Evolutionary conservation across 2,329 filamentous ascomycete genomes (phyloP), one percentile per base, ranked within the genome.

Genomic region (Phaeomoniella chlamydospora): DNA sequence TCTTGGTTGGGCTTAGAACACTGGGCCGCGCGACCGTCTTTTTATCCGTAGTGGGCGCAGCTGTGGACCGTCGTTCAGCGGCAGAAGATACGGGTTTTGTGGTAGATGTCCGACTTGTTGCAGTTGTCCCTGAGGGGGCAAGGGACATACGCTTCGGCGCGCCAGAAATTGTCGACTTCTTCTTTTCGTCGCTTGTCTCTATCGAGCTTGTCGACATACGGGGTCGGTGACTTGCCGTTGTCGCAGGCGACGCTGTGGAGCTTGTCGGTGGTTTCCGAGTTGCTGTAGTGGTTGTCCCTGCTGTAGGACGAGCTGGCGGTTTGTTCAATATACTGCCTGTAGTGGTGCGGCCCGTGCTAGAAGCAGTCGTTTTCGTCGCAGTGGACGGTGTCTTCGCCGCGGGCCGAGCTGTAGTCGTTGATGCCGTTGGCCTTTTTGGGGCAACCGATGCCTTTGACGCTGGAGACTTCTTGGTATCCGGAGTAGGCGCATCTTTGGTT

Each of bases 61-160:
- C 34, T 4, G 30, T 34, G 11, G 35, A 17, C 29, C 15, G 15
- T 16, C 59, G 53, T 35, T 61, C 56, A 17, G 53, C 30, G 4
- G 49, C 49, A 26, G 55, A 51, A 6, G 57, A 45, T 3, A 44
- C 45, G 9, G 55, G 39, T 42, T 52, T 58, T 16, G 48, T 37
- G 4, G 58, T 51, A 5, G 57, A 45, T 12, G 57, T 49, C 12
- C 31, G 13, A 4, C 15, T 13, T 12, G 54, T 52, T 30, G 54
- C 48, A 1, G 57, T 42, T 10, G 52, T 56, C 3, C 59, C 53
- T n/a, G 22, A 26, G 6, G 22, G 22, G 5, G 52, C 57, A 37
- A 65, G 49, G 4, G 62, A 65, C 52, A 60, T 58, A 31, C 61
- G 54, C 48, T 65, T 65, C 29, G 59, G 58, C 5, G 53, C 51